A percentile compares a stretch with the other conserved stretches of the same genome.
Conservation (phyloP, 768 basidiomycete genomes). For the Tephrocybe rancida region DNA sequence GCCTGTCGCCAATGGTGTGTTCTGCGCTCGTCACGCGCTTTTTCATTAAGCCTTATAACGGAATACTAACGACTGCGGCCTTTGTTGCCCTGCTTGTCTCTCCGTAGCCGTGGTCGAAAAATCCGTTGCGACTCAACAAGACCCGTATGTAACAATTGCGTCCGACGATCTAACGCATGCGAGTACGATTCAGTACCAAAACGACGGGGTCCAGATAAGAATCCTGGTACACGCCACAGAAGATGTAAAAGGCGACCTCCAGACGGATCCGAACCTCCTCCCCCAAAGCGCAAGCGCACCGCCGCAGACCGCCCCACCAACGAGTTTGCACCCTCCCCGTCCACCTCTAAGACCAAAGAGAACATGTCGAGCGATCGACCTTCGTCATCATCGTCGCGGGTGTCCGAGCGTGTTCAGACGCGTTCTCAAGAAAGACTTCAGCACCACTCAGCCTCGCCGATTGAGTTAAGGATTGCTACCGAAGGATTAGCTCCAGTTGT, state of each 20-base stretch:
- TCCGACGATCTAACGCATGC: slow-evolving; percentile 75
- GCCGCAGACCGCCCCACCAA: slow-evolving; percentile 26
- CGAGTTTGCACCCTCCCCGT: slow-evolving; percentile 29
- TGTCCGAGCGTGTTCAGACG: slow-evolving; percentile 25
- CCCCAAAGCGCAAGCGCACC: slow-evolving; percentile 57
- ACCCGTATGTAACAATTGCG: slow-evolving; percentile 82
- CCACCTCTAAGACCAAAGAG: slow-evolving; percentile 39
- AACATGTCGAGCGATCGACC: slow-evolving; percentile 34
- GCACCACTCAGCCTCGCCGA: slow-evolving; percentile 19
- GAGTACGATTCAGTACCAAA: slow-evolving; percentile 81
- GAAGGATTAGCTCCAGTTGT: slow-evolving; percentile 24
- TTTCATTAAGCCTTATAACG: slow-evolving; percentile 45
- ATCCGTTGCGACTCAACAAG: slow-evolving; percentile 85
- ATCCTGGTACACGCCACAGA: slow-evolving; percentile 80
- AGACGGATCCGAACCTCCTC: slow-evolving; percentile 51
- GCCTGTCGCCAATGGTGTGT: slow-evolving; percentile 85
- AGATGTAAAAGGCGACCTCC: slow-evolving; percentile 81
- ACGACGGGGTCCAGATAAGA: slow-evolving; percentile 85
- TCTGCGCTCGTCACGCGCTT: slow-evolving; percentile 26
- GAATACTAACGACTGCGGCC: slow-evolving; percentile 32
- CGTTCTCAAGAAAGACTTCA: slow-evolving; percentile 15
- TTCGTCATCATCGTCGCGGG: slow-evolving; percentile 22
- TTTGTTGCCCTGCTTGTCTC: slow-evolving; percentile 32
- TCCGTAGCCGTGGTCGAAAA: slow-evolving; percentile 75
- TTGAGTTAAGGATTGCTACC: slow-evolving; percentile 31